Evolutionary conservation across 306 rosid genomes (phyloP), one percentile per base, ranked within the genome.

Genomic region (Vigna reflexopilosa): DNA sequence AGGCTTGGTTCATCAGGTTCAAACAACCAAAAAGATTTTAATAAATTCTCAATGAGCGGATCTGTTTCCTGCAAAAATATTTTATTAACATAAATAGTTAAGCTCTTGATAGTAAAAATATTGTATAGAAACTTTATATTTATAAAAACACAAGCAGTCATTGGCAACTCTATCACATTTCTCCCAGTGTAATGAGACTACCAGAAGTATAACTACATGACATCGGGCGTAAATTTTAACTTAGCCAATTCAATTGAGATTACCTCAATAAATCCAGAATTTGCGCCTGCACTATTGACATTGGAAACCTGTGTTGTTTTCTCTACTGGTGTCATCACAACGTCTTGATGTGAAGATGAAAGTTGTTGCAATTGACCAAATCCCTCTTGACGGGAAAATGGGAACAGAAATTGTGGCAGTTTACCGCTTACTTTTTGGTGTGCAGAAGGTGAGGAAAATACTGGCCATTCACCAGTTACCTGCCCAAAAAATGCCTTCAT

Each of bases 1-100:
- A 67, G 57, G 28, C 5, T 51, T 1, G 3, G 34, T 1, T 20
- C 24, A 49, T 62, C 77, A n/a, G 44, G 63, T 54, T 69, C 85
- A 26, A 61, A 26, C 50, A 49, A 0, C 81, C 77, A 75, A 34
- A 68, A 81, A 24, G 85, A 49, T 3, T 51, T 59, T 12, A 73
- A 0, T 11, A 81, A 75, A 45, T 26, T 75, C 30, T 81, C 77
- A 49, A 81, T 14, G 58, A 20, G 3, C 6, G 81, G 77, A 61
- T 81, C 85, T 6, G 56, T 0, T 9, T 81, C 72, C 77, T 75
- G 52, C 24, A 45, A 56, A 72, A 75, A 75, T 5, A 57, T 22
- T 50, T 80, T 19, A 55, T 17, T 2, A 20, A 51, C 6, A 42
- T 15, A 49, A 15, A 32, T 68, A 47, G 26, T 42, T 12, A 32